A percentile compares a stretch with the other conserved stretches of the same genome.
Conservation (phyloP, 805 yeast genomes). For the Candida chilensis region DNA sequence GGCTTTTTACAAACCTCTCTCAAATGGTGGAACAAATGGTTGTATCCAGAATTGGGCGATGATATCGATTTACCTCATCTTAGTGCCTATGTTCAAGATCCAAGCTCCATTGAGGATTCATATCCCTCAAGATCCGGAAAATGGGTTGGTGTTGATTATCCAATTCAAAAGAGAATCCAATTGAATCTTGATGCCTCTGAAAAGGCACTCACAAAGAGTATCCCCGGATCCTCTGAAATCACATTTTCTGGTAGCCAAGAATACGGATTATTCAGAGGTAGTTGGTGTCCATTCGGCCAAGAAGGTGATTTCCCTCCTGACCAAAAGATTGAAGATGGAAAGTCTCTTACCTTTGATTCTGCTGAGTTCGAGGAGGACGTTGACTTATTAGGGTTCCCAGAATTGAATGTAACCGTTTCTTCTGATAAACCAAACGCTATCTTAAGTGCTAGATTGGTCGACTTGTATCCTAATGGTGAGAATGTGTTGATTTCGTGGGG, state of each 20-base stretch:
- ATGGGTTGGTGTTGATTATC: slow-evolving; percentile 18
- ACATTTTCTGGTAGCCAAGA: slow-evolving; percentile 21
- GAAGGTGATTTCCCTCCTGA: slow-evolving; percentile 37
- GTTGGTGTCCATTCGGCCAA: slow-evolving; percentile 37
- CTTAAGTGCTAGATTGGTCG: slow-evolving; percentile 26
- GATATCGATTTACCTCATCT: slow-evolving; percentile 16
- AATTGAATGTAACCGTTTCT: slow-evolving; percentile 15
- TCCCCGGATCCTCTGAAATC: slow-evolving; percentile 4
- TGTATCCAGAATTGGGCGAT: slow-evolving; percentile 14
- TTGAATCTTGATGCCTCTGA: slow-evolving; percentile 6
- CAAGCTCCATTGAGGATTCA: slow-evolving; percentile 24
- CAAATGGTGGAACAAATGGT: slow-evolving; percentile 29
- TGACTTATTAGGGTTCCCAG: slow-evolving; percentile 28
- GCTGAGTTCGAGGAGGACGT: slow-evolving; percentile 9
- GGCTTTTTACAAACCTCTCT: slow-evolving; percentile 32
- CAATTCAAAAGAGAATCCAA: slow-evolving; percentile 6
- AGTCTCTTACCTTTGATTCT: slow-evolving; percentile 25
- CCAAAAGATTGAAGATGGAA: slow-evolving; percentile 30
- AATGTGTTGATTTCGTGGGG: slow-evolving; percentile 35
- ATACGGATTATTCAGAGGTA: slow-evolving; percentile 35
- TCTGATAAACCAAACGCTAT: slow-evolving; percentile 28
- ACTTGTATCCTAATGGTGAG: slow-evolving; percentile 28
- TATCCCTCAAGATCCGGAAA: slow-evolving; percentile 25
- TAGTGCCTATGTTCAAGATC: slow-evolving; percentile 32
- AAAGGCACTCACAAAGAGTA: slow-evolving; percentile 2